These are phyloP conservation scores for Chalciporus sp. DNA, from an alignment of 1,284 basidiomycete species.

Conservation along the genomic window DNA sequence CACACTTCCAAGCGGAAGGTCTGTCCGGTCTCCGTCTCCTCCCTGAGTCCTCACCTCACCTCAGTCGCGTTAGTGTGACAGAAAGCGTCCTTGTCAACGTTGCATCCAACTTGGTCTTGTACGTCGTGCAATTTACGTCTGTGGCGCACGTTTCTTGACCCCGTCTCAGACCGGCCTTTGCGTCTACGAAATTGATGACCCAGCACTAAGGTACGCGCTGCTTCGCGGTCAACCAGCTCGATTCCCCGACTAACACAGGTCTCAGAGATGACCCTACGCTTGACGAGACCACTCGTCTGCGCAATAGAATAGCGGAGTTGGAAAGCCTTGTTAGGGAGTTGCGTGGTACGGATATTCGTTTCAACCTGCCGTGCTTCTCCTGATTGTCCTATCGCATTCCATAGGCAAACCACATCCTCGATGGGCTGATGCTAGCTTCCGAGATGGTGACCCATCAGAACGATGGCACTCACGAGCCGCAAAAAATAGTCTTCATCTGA, in stretches of 20 bases:
- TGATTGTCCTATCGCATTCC: slow-evolving; percentile 15
- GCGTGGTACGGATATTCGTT: slow-evolving; percentile 51
- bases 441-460: slow-evolving; percentile 76
- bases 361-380: slow-evolving; percentile 6
- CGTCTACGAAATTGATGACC: slow-evolving; percentile 91
- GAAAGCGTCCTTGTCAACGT: slow-evolving; percentile 83
- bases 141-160: slow-evolving; percentile 16
- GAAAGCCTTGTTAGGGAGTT: slow-evolving; percentile 86
- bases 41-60: slow-evolving; percentile 2
- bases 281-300: slow-evolving; percentile 80
- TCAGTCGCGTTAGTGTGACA: slow-evolving; percentile 59
- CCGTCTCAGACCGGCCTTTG: slow-evolving; percentile 77
- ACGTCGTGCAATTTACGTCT: slow-evolving; percentile 23
- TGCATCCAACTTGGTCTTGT: slow-evolving; percentile 84
- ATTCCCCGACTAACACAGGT: slow-evolving; percentile 12
- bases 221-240: neutral
- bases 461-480: slow-evolving; percentile 83
- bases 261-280: slow-evolving; percentile 79
- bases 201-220: slow-evolving; percentile 65
- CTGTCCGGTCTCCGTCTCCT: slow-evolving; percentile 31
- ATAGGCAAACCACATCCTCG: slow-evolving; percentile 81
- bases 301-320: slow-evolving; percentile 85
- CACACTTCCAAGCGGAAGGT: slow-evolving; percentile 93
- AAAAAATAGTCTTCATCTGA: slow-evolving; percentile 52
- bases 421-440: slow-evolving; percentile 76